These are phyloP conservation scores for Pyrus communis DNA, from an alignment of 306 rosid genomes.

Conservation along the genomic window DNA sequence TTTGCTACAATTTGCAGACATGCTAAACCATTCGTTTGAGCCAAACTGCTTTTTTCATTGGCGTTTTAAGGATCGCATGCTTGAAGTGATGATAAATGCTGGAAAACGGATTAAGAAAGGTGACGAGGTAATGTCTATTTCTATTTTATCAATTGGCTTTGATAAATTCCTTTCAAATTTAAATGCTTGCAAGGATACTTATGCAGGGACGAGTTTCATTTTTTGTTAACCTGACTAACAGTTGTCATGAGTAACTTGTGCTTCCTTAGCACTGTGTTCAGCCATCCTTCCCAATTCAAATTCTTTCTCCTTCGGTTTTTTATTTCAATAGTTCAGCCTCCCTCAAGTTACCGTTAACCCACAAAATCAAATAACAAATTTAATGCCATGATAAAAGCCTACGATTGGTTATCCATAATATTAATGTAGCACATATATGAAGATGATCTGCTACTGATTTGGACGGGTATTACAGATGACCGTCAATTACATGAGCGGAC, in stretches of 20 bases:
- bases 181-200: background rate
- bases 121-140: constrained; percentile 64
- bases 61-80: constrained; percentile 96
- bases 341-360: too few species aligned
- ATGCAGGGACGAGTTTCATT: background rate
- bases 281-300: background rate
- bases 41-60: constrained; percentile 97
- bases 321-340: background rate
- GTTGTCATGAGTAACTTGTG: background rate
- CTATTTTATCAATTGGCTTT: constrained; percentile 8
- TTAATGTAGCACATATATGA: constrained; percentile 1
- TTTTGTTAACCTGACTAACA: background rate
- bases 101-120: constrained; percentile 80
- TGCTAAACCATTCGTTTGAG: constrained; percentile 90
- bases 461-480: constrained; percentile 61
- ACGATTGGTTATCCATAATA: background rate
- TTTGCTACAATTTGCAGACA: constrained; percentile 48
- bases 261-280: background rate
- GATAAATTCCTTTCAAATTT: constrained; percentile 2
- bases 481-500: constrained; percentile 58
- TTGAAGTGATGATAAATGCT: constrained; percentile 96
- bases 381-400: background rate
- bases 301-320: background rate
- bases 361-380: background rate
- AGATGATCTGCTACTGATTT: constrained; percentile 30